phyloP scores from a whole-genome alignment of 352 stramenopile genomes.

The Phytopythium vexans region DNA sequence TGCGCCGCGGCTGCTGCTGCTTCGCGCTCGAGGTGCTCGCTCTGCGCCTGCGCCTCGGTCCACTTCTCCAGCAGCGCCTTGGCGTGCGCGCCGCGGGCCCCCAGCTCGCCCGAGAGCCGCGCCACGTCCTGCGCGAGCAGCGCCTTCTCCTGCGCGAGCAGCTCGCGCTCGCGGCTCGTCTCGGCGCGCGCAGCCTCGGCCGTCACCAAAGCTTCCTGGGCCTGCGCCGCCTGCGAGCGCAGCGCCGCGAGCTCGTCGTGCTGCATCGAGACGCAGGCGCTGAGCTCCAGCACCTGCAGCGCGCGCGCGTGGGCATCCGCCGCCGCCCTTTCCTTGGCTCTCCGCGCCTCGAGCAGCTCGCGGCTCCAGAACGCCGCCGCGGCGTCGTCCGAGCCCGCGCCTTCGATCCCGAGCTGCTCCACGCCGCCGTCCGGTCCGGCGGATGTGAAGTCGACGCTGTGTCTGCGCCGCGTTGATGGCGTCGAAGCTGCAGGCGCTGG shows the following conservation, averaged over 20 bases:
- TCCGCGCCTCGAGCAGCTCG: conserved; percentile 55
- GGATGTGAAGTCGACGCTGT: not conserved
- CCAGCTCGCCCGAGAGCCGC: conserved; percentile 50
- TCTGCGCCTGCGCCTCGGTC: conserved; percentile 61
- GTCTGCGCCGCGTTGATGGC: conserved; percentile 10
- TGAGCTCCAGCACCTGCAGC: conserved; percentile 67
- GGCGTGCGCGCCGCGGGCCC: conserved; percentile 52
- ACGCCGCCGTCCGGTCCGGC: not conserved
- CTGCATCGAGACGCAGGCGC: conserved; percentile 75
- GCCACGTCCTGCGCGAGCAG: conserved; percentile 46
- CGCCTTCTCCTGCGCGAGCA: conserved; percentile 43
- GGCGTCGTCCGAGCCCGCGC: not conserved
- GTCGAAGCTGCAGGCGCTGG: not conserved
- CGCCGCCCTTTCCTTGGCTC: conserved; percentile 49
- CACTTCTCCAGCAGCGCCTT: conserved; percentile 73
- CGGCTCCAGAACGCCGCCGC: conserved; percentile 44
- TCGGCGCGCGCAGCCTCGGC: conserved; percentile 31
- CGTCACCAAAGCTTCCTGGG: no score
- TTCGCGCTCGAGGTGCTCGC: conserved; percentile 54
- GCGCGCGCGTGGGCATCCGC: conserved; percentile 50
- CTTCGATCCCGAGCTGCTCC: not conserved
- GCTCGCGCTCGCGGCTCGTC: conserved; percentile 37
- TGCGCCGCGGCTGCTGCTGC: not conserved
- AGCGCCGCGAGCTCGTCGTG: conserved; percentile 65
- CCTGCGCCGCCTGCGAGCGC: conserved; percentile 32